These are phyloP conservation scores for Yamagishiella unicocca DNA, from an alignment of 139 green algal genomes.

Conservation along the genomic window DNA sequence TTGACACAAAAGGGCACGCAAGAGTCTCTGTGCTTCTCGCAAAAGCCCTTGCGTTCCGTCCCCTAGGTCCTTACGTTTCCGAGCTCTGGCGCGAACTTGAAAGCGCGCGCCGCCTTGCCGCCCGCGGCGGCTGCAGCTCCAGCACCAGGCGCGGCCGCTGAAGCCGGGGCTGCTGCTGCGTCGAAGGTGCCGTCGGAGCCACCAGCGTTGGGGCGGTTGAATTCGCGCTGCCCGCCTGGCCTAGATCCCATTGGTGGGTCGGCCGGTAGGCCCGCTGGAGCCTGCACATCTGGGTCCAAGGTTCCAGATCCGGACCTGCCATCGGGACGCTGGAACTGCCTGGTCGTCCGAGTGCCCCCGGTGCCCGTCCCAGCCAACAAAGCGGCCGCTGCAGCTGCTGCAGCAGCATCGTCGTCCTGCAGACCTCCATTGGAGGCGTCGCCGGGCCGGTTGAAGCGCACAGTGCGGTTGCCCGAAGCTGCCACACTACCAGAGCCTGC, in stretches of 20 bases:
- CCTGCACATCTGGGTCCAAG: no score
- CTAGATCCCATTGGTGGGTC: no score
- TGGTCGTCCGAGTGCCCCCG: no score
- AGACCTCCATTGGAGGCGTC: background rate
- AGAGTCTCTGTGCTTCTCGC: no score
- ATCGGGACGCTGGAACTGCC: no score
- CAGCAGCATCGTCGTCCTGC: background rate
- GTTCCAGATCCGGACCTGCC: no score
- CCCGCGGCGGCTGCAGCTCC: background rate
- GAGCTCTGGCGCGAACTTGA: background rate
- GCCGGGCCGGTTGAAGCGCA: constrained; percentile 3
- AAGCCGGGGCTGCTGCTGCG: background rate
- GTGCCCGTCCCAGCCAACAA: no score
- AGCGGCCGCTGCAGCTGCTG: background rate
- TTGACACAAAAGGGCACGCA: no score
- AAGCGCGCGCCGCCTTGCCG: no score
- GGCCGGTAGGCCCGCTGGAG: no score
- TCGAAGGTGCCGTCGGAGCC: background rate
- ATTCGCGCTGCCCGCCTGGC: background rate
- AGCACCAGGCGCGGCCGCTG: background rate
- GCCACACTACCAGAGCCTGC: no score
- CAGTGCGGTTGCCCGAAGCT: background rate
- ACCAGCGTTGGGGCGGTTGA: background rate
- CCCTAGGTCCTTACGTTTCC: background rate
- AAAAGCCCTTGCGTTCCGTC: no score